Evolutionary conservation across 352 stramenopile genomes (phyloP).

Genomic region (Globisporangium iwayamae): DNA sequence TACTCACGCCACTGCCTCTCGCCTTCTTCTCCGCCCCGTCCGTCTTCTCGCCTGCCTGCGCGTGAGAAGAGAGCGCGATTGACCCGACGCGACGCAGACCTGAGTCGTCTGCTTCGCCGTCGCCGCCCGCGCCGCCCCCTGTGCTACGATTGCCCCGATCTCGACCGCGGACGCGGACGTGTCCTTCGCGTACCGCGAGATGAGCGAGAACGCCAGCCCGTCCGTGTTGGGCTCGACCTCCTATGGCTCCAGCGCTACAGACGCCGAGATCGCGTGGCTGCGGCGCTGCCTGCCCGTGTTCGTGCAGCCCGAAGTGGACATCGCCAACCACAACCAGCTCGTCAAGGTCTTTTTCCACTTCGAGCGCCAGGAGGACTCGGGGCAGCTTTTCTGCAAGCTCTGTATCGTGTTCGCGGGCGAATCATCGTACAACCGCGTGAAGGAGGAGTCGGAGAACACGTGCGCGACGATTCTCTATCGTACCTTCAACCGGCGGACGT

Average conservation of each 20-base stretch:
- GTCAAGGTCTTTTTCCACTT: conserved; percentile 84
- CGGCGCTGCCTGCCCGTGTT: conserved; percentile 79
- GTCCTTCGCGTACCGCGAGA: conserved; percentile 42
- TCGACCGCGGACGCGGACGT: conserved; percentile 9
- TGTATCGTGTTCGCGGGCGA: conserved; percentile 82
- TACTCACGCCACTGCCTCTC: neutral
- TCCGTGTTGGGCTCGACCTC: conserved; percentile 18
- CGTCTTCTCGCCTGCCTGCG: neutral
- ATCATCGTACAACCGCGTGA: conserved; percentile 80
- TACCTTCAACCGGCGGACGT: conserved; percentile 82
- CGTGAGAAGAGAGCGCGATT: conserved; percentile 5
- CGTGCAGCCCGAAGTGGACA: conserved; percentile 79
- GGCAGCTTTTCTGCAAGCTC: conserved; percentile 64
- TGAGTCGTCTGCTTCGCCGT: conserved; percentile 8
- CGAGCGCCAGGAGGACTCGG: conserved; percentile 50
- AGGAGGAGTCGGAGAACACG: conserved; percentile 68
- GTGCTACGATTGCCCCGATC: conserved; percentile 10
- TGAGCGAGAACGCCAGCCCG: conserved; percentile 31
- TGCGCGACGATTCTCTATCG: conserved; percentile 78
- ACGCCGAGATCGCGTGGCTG: conserved; percentile 68
- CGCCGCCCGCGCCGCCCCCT: conserved; percentile 9
- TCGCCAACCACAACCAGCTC: conserved; percentile 77
- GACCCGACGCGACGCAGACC: conserved; percentile 13
- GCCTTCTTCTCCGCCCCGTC: neutral
- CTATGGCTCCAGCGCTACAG: conserved; percentile 25